These are phyloP conservation scores for Claviceps sp. DNA, from an alignment of 2,329 filamentous ascomycete species.

Conservation along the genomic window DNA sequence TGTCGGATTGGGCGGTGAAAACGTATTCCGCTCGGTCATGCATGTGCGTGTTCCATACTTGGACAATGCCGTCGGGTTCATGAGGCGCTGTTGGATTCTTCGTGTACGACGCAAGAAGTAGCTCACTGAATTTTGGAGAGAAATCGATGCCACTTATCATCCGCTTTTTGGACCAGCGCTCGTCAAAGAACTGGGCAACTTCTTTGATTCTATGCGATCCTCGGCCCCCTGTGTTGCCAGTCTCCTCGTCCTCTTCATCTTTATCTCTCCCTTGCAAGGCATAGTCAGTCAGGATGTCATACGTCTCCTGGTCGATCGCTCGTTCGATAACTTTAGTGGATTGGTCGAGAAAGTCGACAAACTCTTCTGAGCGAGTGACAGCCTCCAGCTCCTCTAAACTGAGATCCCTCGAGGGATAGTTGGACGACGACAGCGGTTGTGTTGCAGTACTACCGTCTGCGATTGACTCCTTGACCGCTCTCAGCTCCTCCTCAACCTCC, in stretches of 20 bases:
- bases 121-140: constrained; percentile 87
- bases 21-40: constrained; percentile 91
- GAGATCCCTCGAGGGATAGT: constrained; percentile 69
- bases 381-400: constrained; percentile 78
- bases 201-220: constrained; percentile 70
- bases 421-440: constrained; percentile 21
- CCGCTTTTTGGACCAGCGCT: constrained; percentile 91
- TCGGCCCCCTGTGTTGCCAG: constrained; percentile 54
- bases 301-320: constrained; percentile 78
- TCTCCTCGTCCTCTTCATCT: constrained; percentile 72
- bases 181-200: constrained; percentile 84
- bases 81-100: constrained; percentile 93
- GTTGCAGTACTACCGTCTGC: constrained; percentile 26
- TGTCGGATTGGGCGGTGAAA: constrained; percentile 91
- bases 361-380: constrained; percentile 84
- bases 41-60: constrained; percentile 94
- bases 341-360: constrained; percentile 86
- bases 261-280: constrained; percentile 63
- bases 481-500: constrained; percentile 88
- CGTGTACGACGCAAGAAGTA: constrained; percentile 88
- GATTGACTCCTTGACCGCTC: constrained; percentile 51
- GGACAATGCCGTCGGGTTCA: constrained; percentile 83
- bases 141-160: constrained; percentile 96
- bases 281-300: constrained; percentile 93
- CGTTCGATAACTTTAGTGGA: constrained; percentile 96